Evolutionary conservation across 352 stramenopile species (phyloP).

Genomic region (Pythium insidiosum): DNA sequence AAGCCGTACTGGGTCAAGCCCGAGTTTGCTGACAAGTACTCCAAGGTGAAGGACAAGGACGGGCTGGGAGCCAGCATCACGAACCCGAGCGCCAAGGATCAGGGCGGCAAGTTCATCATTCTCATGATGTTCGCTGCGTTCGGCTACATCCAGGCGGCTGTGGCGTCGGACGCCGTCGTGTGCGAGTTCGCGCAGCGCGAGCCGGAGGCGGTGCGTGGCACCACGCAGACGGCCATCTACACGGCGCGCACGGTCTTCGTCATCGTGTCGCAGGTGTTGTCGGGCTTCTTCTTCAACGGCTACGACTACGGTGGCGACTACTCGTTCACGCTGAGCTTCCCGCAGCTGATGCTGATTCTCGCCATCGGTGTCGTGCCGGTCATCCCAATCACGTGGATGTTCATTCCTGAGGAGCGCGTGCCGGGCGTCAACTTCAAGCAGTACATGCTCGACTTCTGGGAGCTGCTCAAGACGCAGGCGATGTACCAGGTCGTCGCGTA

Average conservation of each 20-base stretch:
- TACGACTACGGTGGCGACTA: too few relatives aligned
- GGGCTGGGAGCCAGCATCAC: too few relatives aligned
- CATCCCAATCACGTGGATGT: conserved; percentile 15
- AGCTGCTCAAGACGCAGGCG: conserved; percentile 4
- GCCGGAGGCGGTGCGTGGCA: too few relatives aligned
- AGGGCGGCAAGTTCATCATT: too few relatives aligned
- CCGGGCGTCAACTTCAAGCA: conserved; percentile 3
- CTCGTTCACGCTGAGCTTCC: conserved; percentile 13
- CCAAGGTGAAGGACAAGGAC: too few relatives aligned
- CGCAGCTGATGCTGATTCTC: conserved; percentile 15
- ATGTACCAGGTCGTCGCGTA: conserved; percentile 14
- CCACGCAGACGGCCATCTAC: too few relatives aligned
- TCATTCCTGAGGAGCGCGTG: conserved; percentile 15
- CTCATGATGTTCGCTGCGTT: conserved; percentile 19
- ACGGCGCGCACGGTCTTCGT: conserved; percentile 17
- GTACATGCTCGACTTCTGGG: conserved; percentile 18
- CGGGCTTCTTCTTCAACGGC: conserved; percentile 24
- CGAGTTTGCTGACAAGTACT: too few relatives aligned
- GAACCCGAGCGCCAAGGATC: too few relatives aligned
- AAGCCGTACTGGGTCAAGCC: too few relatives aligned
- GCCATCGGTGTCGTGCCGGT: conserved; percentile 9
- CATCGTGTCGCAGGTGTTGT: conserved; percentile 12
- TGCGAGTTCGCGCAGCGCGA: too few relatives aligned
- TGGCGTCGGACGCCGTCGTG: conserved; percentile 11
- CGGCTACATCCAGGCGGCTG: conserved; percentile 18